Base-by-base conservation (phyloP, 192 early-diverging fungal genomes). In the Coemansia sp. region DNA sequence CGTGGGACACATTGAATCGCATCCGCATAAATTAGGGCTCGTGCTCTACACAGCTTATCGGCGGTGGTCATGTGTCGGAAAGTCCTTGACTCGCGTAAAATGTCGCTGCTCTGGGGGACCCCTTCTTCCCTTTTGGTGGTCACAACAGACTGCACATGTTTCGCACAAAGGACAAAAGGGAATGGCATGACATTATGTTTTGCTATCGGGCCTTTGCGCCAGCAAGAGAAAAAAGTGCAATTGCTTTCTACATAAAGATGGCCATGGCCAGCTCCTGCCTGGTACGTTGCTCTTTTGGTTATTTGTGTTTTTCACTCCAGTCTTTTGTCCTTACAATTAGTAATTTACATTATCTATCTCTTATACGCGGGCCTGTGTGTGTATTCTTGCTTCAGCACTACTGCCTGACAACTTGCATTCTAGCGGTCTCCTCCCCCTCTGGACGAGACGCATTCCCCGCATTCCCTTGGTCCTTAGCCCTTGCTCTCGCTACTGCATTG, bases 391-490 rank as follows among this genome's bases (percentile, higher is more conserved):
- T 9, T 13, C 23, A 11, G 49, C 8, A 25, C 49, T 25, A 25
- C 49, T 52, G 49, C 49, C 23, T 25, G 49, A 14, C 23, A 52
- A 14, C 0, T 52, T 52, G 49, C 49, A 52, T 52, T 52, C 49
- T 52, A 5, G 49, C 23, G 20, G 22, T 52, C 15, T 25, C 5
- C 49, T 8, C 23, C 23, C 35, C 2, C 35, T 57, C 2, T 36
- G 14, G n/a, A n/a, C 7, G n/a, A 17, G 42, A 9, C 25, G 9
- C 59, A 61, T 67, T 67, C 65, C 65, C 48, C 48, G 22, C 66
- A 67, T 67, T 67, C 66, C 46, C 46, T 61, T 54, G 38, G 41
- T 36, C 59, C 60, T 53, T 59, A 5, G 11, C 15, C 23, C 23
- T 14, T 52, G 55, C 55, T 5, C 34, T 20, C 19, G 6, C 29